Percentiles rank a stretch among this genome's conserved stretches.
Conservation (phyloP, 2,329 filamentous ascomycete species). For the Aspergillus texensis region DNA sequence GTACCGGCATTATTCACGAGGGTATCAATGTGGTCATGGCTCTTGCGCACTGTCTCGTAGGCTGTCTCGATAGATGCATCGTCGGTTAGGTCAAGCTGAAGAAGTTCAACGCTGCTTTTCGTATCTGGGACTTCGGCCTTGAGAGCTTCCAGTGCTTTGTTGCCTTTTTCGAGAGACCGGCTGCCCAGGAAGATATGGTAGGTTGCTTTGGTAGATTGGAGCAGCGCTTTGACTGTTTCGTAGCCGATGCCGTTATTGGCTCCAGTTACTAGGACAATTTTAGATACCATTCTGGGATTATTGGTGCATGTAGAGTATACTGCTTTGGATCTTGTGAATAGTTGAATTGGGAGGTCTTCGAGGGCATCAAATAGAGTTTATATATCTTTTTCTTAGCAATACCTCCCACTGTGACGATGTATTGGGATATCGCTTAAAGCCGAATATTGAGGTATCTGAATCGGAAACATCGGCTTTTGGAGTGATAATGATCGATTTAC, state of each 20-base stretch:
- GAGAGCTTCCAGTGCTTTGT: not conserved
- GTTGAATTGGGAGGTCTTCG: not conserved
- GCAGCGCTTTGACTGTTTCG: conserved; percentile 4
- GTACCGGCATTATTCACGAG: conserved; percentile 6
- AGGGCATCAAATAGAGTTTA: not conserved
- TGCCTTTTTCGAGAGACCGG: not conserved
- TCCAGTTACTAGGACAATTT: conserved; percentile 4
- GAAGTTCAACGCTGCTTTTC: not conserved
- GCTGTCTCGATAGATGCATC: not conserved
- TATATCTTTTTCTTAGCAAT: not conserved
- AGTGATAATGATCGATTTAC: not conserved
- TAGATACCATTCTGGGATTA: not conserved
- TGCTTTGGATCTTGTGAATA: not conserved
- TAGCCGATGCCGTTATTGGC: conserved; percentile 4
- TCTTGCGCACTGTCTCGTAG: not conserved
- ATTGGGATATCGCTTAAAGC: not conserved
- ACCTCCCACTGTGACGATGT: not conserved
- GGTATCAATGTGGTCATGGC: not conserved
- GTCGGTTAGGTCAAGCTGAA: conserved; percentile 1
- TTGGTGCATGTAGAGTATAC: not conserved
- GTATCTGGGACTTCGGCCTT: not conserved
- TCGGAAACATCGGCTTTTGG: not conserved
- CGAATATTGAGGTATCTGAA: not conserved
- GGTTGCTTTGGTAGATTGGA: not conserved
- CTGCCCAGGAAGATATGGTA: conserved; percentile 4